Conservation (phyloP, 768 basidiomycete species). For the Rhodocollybia butyracea region DNA sequence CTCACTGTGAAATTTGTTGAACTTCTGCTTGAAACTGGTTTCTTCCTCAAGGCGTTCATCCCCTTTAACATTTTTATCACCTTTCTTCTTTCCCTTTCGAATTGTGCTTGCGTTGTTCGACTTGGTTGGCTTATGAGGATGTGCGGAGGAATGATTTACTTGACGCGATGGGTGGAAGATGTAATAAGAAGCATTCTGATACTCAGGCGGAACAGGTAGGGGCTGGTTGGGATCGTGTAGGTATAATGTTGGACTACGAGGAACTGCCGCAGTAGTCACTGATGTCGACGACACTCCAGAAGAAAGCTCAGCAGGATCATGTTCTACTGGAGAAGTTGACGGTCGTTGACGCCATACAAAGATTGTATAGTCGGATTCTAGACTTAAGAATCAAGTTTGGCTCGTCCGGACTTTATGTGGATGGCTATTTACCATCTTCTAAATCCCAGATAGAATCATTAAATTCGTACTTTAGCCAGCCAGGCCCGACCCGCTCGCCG, state of each 20-base stretch:
- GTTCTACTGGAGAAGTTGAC: conserved; percentile 17
- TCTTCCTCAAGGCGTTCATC: conserved; percentile 42
- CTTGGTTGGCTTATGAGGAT: conserved; percentile 29
- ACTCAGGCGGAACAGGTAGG: conserved; percentile 59
- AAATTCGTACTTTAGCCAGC: conserved; percentile 88
- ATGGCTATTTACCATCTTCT: conserved; percentile 70
- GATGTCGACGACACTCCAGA: neutral
- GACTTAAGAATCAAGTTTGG: neutral
- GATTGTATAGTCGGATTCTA: conserved; percentile 87
- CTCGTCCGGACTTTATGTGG: neutral
- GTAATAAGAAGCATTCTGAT: conserved; percentile 72
- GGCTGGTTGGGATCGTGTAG: conserved; percentile 58
- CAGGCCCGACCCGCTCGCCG: conserved; percentile 62
- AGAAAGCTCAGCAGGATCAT: conserved; percentile 14
- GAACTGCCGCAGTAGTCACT: neutral
- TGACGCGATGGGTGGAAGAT: conserved; percentile 47
- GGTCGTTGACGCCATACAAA: conserved; percentile 72
- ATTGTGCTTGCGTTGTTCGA: conserved; percentile 32
- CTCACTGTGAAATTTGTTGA: conserved; percentile 82
- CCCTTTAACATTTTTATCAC: conserved; percentile 17
- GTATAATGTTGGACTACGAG: conserved; percentile 51
- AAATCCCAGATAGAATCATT: conserved; percentile 78
- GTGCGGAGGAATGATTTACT: conserved; percentile 24
- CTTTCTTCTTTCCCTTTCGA: conserved; percentile 37
- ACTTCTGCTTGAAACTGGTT: conserved; percentile 69